Base-by-base conservation (phyloP, 345 rosid species). In the Melastoma malabathricum region DNA sequence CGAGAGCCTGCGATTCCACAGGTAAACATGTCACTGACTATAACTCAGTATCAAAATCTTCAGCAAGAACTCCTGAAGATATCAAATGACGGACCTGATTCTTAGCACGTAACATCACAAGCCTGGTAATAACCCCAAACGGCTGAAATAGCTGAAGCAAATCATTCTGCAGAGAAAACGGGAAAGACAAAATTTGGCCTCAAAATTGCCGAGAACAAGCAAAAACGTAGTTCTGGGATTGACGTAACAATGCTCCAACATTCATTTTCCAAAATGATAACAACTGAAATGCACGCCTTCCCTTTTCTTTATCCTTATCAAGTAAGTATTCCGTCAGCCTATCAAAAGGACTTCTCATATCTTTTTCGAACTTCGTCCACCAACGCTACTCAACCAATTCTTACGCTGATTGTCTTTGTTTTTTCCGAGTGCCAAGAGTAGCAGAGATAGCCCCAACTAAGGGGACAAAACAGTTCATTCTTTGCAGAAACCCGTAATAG, bases 41-140 rank as follows among this genome's bases (percentile, higher is more conserved):
- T 51, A 12, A n/a, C 55, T 31, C 29, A 15, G 7, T 29, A 34
- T 3, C 22, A 51, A 50, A 22, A 31, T 51, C 22, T 19, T 29
- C 19, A 31, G 29, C 29, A 29, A 39, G 20, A 39, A 17, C 43
- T 29, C 20, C 41, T 41, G 41, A 10, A 51, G 12, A 18, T 51
- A 34, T 29, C 54, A 29, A 47, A 44, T 47, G 55, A 48, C n/a
- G 48, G 50, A 83, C 98, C 98, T 87, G 98, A 70, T 87, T 92
- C 74, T 92, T 92, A 10, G 98, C 98, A 10, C 98, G 76, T 47
- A 92, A 95, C 98, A 92, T 87, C 27, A 92, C 98, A 57, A 92
- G 95, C 81, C 87, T 92, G 25, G 97, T 87, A 59, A 92, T 84
- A 46, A 79, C 95, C 15, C 98, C 98, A 77, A 92, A 92, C 25